Evolutionary conservation across 371 early-diverging fungal species (phyloP).

Genomic region (Mucor plumbeus): DNA sequence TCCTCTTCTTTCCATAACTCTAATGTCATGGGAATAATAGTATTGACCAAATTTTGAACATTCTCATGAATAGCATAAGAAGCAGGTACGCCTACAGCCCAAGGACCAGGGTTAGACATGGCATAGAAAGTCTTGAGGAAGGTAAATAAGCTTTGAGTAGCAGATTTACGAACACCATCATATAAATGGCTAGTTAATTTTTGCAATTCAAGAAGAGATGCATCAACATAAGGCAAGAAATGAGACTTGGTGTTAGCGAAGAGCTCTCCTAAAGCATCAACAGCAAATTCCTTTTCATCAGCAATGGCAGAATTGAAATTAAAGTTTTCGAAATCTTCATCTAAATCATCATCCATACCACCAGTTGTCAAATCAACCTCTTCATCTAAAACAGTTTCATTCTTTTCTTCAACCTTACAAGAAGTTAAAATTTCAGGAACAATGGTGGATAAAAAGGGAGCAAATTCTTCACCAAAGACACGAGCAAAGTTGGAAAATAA

Average conservation of each 20-base stretch:
- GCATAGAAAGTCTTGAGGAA: conserved; percentile 75
- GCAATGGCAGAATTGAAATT: conserved; percentile 79
- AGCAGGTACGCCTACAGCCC: conserved; percentile 73
- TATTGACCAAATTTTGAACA: conserved; percentile 66
- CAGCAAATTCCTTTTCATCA: conserved; percentile 90
- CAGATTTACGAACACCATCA: conserved; percentile 83
- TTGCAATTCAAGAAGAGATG: conserved; percentile 63
- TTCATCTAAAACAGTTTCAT: conserved; percentile 53
- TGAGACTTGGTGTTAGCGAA: conserved; percentile 73
- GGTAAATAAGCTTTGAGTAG: conserved; percentile 67
- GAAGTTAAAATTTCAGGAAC: conserved; percentile 77
- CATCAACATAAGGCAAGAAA: conserved; percentile 85
- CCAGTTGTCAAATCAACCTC: conserved; percentile 46
- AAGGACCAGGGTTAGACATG: conserved; percentile 65
- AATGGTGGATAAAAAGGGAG: conserved; percentile 71
- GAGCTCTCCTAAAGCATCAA: conserved; percentile 82
- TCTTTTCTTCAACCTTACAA: conserved; percentile 74
- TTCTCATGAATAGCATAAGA: conserved; percentile 71
- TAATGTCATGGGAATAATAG: conserved; percentile 71
- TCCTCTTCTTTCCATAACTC: conserved; percentile 83
- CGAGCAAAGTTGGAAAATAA: conserved; percentile 82
- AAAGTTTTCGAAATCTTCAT: conserved; percentile 60
- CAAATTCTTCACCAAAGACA: conserved; percentile 80
- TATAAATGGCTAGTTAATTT: conserved; percentile 70
- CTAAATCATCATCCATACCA: conserved; percentile 41